Base-by-base conservation (phyloP, 257 asterid genomes). In the Plantago elongata region DNA sequence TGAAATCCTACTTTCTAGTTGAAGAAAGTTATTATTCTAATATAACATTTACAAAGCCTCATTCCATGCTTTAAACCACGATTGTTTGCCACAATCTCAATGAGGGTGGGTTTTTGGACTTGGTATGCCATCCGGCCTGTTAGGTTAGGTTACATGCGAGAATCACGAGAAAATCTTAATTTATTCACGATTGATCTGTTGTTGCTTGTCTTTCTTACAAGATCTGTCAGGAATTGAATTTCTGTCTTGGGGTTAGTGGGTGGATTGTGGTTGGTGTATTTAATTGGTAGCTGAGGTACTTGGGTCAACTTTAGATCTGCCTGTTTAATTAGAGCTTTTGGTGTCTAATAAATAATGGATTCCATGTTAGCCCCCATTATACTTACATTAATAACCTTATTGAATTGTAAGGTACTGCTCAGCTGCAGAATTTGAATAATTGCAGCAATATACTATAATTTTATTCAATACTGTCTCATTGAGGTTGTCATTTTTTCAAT, bases 281-380 rank as follows among this genome's bases (percentile, higher is more conserved):
- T 27, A 16, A 37, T 54, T 54, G 59, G 59, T 54, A 27, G 59
- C 59, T 54, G 59, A 54, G 59, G 34, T 54, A 54, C 1, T 54
- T n/a, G n/a, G 43, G 43, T 54, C 40, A 54, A 54, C 59, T 27
- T 29, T 54, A 40, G 29, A 15, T 34, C 40, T 34, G 40, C 40
- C 59, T 18, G 59, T 37, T 22, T 54, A 27, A 29, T 54, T 54
- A 43, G 43, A 54, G 59, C 43, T 29, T 5, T 54, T 54, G 43
- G 59, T 22, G 12, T 52, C 11, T 52, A 54, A 54, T 54, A 54
- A 54, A 18, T 14, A 54, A 27, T 54, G 42, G 34, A 18, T 54
- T 18, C 59, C 15, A 18, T 9, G 57, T 54, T 54, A 11, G 59
- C 42, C 27, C 12, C 34, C 43, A 27, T 11, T 11, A 11, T 14